Evolutionary conservation across 352 stramenopile genomes (phyloP).

Genomic region (Elongisporangium anandrum): DNA sequence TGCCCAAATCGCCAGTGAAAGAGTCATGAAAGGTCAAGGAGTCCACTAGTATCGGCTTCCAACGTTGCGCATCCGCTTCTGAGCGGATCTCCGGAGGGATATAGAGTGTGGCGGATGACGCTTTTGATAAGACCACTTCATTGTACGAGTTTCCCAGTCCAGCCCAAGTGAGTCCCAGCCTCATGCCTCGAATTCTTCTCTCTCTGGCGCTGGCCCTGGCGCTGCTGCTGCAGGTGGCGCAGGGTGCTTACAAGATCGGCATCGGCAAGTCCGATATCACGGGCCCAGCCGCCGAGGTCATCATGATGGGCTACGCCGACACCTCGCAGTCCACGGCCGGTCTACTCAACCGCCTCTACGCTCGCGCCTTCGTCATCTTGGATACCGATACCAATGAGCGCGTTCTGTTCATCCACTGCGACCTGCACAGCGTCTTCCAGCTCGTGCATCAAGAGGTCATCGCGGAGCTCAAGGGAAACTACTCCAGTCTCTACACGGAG

Average conservation of each 20-base stretch:
- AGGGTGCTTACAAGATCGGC: conserved; percentile 38
- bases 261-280: conserved; percentile 63
- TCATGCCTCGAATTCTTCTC: no score
- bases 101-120: no score
- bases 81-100: no score
- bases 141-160: no score
- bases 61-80: no score
- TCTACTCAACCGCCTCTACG: conserved; percentile 59
- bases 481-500: conserved; percentile 34
- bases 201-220: background rate
- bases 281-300: conserved; percentile 42
- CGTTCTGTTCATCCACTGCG: conserved; percentile 47
- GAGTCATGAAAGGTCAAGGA: no score
- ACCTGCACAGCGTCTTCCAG: conserved; percentile 41
- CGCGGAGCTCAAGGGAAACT: conserved; percentile 29
- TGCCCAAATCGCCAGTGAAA: no score
- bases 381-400: conserved; percentile 26
- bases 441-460: conserved; percentile 53
- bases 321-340: conserved; percentile 34
- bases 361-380: conserved; percentile 59
- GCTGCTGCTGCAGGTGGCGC: conserved; percentile 2
- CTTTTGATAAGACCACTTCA: no score
- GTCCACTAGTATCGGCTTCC: no score
- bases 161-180: no score
- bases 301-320: conserved; percentile 68